Evolutionary conservation across 2,329 filamentous ascomycete species (phyloP).

Genomic region (Aspergillus alliaceus): DNA sequence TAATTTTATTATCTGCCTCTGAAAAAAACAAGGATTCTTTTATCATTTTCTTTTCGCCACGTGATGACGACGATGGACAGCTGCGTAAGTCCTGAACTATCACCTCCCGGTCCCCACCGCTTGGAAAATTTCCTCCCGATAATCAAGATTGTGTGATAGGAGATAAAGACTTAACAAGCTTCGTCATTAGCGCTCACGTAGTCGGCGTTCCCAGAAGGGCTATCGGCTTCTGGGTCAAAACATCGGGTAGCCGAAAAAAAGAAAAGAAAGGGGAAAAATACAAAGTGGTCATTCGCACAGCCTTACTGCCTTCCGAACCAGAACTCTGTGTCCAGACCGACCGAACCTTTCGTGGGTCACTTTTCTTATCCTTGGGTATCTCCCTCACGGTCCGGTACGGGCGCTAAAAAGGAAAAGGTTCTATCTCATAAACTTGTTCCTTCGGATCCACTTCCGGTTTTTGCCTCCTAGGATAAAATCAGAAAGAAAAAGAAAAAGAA

Average conservation of each 20-base stretch:
- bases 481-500: slow-evolving; percentile 3
- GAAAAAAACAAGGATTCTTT: not conserved
- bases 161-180: slow-evolving; percentile 3
- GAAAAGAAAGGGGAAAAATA: not conserved
- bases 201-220: not conserved
- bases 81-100: slow-evolving; percentile 11
- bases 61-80: slow-evolving; percentile 6
- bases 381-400: slow-evolving; percentile 15
- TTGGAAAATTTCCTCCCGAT: slow-evolving; percentile 2
- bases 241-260: slow-evolving; percentile 9
- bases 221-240: not conserved
- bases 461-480: slow-evolving; percentile 10
- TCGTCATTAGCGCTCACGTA: not conserved
- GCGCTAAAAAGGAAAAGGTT: slow-evolving; percentile 16
- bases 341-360: slow-evolving; percentile 9
- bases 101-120: not conserved
- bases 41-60: slow-evolving; percentile 1
- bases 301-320: not conserved
- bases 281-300: not conserved
- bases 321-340: slow-evolving; percentile 7
- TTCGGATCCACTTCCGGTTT: slow-evolving; percentile 13
- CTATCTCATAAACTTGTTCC: slow-evolving; percentile 9
- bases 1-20: not conserved
- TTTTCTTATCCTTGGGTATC: slow-evolving; percentile 4
- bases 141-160: slow-evolving; percentile 1